Base-by-base conservation (phyloP, 75 land plant species). In the Chamaecyparis obtusa region DNA sequence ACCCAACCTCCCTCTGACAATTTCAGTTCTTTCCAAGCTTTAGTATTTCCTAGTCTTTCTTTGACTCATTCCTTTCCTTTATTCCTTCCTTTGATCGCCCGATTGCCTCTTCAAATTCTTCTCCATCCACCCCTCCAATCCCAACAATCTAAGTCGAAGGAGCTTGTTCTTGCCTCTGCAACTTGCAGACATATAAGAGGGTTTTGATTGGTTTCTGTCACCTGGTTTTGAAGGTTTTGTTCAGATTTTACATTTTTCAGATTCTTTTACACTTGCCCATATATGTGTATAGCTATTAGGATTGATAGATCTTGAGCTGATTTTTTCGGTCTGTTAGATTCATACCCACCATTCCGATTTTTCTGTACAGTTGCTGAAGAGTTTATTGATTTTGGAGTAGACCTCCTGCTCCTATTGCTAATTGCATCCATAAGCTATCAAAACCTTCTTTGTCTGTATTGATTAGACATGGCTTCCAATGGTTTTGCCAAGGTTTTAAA, bases 401-500 rank as follows among this genome's bases (percentile, higher is more conserved):
- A 81, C 49, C 48, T 46, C 83, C 33, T 46, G 83, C 83, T 46
- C 51, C 83, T 81, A 81, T 81, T 37, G 51, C 21, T 0, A n/a
- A 39, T 39, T 39, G 41, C 41, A 39, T 46, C 83, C 83, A 81
- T 3, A 44, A 44, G 30, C 49, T 44, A 27, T 46, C 14, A 46
- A 81, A 46, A 27, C 54, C 49, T 17, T 81, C 30, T 24, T 46
- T 81, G 46, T n/a, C 24, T 27, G 83, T 80, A 44, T 44, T 41
- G n/a, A 30, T n/a, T 80, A 81, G 33, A 10, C 54, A n/a, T 81
- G 83, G 83, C 54, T 81, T 81, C 54, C 83, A 46, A 46, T 27
- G 83, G 83, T 46, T 81, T 81, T 3, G 33, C 83, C 83, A 46
- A 46, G 33, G 51, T 81, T 46, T 81, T 81, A 27, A 44, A 81